Base-by-base conservation (phyloP, 768 basidiomycete genomes). In the Fibroporia radiculosa region DNA sequence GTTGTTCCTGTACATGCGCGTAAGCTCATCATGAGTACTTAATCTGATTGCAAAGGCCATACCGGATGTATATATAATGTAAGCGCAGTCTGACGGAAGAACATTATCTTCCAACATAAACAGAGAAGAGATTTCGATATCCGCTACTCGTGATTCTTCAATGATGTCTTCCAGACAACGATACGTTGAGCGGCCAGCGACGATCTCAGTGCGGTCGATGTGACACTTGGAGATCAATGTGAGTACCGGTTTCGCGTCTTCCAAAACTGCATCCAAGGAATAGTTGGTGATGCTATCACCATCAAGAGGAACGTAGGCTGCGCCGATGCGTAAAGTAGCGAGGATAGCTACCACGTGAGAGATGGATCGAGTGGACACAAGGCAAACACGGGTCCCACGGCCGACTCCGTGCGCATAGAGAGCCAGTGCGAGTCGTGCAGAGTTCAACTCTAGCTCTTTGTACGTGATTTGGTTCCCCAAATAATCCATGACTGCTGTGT, bases 51-150 rank as follows among this genome's bases (percentile, higher is more conserved):
- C n/a, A 38, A 6, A 14, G 23, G 29, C 38, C 67, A 42, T 56
- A 74, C 78, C 78, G 33, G 75, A 75, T 10, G 78, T 81, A 57
- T 78, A 81, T 33, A 81, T 79, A 29, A 78, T 71, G 59, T 80
- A 80, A 8, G 68, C 71, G 24, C 72, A 69, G 49, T 78, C 71
- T 6, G 39, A 23, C 6, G 49, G 41, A 12, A 59, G 60, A 12
- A 59, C 60, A 40, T 59, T 42, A 50, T 74, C 71, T 32, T 62
- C 52, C 10, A 6, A 32, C 14, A 18, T 33, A 14, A 6, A 29
- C 5, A 13, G 18, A 38, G 11, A 19, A 18, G 29, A 13, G n/a
- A 4, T 13, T 14, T 29, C 41, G 16, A 24, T 27, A 16, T 18
- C 14, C 24, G 4, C 64, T 22, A 19, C 19, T 42, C 24, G 32